These are phyloP conservation scores for Linderina pennispora DNA, from an alignment of 192 early-diverging fungal species.

Conservation along the genomic window DNA sequence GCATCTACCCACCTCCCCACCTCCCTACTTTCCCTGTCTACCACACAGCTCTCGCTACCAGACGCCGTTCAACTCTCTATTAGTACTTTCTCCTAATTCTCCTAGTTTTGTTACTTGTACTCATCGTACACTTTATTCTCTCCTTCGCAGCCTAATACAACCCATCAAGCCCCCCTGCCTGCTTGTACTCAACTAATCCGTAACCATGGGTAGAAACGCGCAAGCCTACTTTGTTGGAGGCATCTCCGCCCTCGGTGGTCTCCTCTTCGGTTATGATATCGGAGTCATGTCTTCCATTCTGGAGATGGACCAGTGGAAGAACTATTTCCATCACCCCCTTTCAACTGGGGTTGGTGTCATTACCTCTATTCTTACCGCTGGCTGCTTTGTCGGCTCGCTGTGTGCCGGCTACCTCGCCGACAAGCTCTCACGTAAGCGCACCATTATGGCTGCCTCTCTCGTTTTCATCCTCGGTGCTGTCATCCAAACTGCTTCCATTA, in stretches of 20 bases:
- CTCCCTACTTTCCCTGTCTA: too few relatives aligned
- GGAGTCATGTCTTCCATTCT: slow-evolving; percentile 21
- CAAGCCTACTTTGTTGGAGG: slow-evolving; percentile 13
- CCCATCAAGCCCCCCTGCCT: too few relatives aligned
- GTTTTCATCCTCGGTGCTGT: slow-evolving; percentile 32
- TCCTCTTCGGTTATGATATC: slow-evolving; percentile 21
- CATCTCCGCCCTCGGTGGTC: slow-evolving; percentile 17
- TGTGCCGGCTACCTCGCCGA: slow-evolving; percentile 57
- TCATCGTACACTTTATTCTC: too few relatives aligned
- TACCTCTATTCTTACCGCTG: slow-evolving; percentile 52
- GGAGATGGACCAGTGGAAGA: slow-evolving; percentile 47
- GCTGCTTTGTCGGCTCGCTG: slow-evolving; percentile 60
- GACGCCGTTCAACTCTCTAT: too few relatives aligned
- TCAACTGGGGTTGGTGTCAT: slow-evolving; percentile 46
- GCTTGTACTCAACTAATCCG: too few relatives aligned
- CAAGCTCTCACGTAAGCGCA: slow-evolving; percentile 14
- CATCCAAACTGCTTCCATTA: slow-evolving; percentile 28
- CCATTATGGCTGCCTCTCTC: slow-evolving; percentile 20
- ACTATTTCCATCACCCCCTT: slow-evolving; percentile 45
- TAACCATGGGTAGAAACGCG: neutral
- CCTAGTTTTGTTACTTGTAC: too few relatives aligned
- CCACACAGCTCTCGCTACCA: too few relatives aligned
- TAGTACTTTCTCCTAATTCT: too few relatives aligned
- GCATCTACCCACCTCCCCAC: too few relatives aligned
- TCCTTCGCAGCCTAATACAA: too few relatives aligned